Conservation (phyloP, 192 early-diverging fungal species). For the Coemansia sp. region DNA sequence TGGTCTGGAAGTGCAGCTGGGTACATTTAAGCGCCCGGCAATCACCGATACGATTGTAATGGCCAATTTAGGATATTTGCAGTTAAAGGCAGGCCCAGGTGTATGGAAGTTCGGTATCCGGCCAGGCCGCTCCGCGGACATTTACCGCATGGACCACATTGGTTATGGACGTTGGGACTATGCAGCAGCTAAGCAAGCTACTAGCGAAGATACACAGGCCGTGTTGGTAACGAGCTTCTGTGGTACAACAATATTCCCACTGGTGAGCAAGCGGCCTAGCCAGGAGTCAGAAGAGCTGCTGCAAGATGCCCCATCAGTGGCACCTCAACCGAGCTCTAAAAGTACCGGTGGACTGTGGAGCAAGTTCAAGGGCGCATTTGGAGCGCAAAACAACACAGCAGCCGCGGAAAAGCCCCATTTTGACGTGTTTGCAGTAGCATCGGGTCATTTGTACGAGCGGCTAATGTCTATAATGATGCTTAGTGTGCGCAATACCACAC, state of each 20-base stretch:
- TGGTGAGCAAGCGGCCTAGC: constrained; percentile 75
- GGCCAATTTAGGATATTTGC: constrained; percentile 98
- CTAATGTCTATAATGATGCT: constrained; percentile 97
- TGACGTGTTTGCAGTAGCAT: constrained; percentile 97
- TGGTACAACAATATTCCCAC: constrained; percentile 78
- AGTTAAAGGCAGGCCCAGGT: constrained; percentile 91
- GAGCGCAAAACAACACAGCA: neutral
- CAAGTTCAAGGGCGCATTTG: constrained; percentile 31
- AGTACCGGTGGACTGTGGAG: constrained; percentile 31
- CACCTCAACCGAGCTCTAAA: neutral
- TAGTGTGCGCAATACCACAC: constrained; percentile 82
- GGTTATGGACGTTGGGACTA: constrained; percentile 42
- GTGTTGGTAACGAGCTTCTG: constrained; percentile 76
- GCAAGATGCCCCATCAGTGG: neutral
- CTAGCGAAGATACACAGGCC: constrained; percentile 29
- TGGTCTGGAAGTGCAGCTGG: constrained; percentile 86
- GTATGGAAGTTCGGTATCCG: constrained; percentile 80
- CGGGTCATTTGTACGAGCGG: constrained; percentile 96
- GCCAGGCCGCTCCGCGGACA: constrained; percentile 74
- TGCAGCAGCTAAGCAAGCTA: constrained; percentile 15
- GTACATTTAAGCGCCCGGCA: constrained; percentile 58
- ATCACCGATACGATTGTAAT: constrained; percentile 93
- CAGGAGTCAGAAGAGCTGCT: constrained; percentile 76
- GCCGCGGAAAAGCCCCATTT: constrained; percentile 56
- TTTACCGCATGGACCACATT: constrained; percentile 66